These are phyloP conservation scores for Bacidia gigantensis DNA, from an alignment of 495 filamentous ascomycete genomes.

Conservation along the genomic window DNA sequence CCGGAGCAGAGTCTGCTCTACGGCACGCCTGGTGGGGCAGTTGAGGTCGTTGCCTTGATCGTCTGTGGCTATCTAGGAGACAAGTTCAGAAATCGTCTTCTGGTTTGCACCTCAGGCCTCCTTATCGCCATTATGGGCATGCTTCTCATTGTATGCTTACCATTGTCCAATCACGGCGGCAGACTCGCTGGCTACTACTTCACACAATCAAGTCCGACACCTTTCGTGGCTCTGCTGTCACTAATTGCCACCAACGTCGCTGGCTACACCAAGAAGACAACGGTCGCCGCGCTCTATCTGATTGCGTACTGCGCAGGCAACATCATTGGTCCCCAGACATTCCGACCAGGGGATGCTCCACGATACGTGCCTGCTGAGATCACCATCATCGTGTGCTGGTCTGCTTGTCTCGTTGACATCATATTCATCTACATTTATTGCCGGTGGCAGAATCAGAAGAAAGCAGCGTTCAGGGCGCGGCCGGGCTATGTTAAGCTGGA, in stretches of 20 bases:
- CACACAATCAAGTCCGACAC: conserved; percentile 43
- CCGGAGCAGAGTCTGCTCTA: conserved; percentile 48
- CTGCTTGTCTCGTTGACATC: conserved; percentile 40
- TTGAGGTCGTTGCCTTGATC: conserved; percentile 50
- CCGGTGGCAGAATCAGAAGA: conserved; percentile 44
- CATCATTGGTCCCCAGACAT: conserved; percentile 46
- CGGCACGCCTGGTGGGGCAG: conserved; percentile 49
- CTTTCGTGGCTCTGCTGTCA: conserved; percentile 41
- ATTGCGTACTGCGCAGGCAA: conserved; percentile 52
- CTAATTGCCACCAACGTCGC: conserved; percentile 54
- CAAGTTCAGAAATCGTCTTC: conserved; percentile 31
- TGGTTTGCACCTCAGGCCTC: conserved; percentile 30
- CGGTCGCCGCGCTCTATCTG: conserved; percentile 55
- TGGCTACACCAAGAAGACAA: conserved; percentile 66
- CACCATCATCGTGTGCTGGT: conserved; percentile 51
- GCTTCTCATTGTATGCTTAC: conserved; percentile 51
- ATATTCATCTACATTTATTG: conserved; percentile 52
- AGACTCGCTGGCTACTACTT: conserved; percentile 52
- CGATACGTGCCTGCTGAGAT: conserved; percentile 56
- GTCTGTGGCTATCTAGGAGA: conserved; percentile 48
- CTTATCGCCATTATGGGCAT: conserved; percentile 36
- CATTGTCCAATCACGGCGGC: conserved; percentile 42
- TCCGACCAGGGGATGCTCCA: conserved; percentile 42
- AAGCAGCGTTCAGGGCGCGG: conserved; percentile 35
- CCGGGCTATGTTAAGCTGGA: conserved; percentile 51